Evolutionary conservation across 75 land plant species (phyloP).

Genomic region (Pinus albicaulis): DNA sequence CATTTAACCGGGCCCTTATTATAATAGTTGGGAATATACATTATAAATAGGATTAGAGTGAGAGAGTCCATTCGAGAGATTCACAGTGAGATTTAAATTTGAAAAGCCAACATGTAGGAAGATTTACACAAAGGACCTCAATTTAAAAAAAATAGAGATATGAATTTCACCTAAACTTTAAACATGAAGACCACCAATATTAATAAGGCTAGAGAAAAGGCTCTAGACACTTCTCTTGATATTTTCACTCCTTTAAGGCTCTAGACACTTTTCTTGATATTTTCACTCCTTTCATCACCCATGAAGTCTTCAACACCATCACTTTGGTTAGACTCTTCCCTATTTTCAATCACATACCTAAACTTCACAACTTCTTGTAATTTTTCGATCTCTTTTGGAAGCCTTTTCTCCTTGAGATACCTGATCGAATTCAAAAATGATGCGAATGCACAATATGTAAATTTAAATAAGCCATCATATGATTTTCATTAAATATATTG

Average conservation of each 20-base stretch:
- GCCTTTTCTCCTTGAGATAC: conserved; percentile 73
- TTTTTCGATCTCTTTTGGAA: conserved; percentile 61
- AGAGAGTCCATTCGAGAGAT: too few relatives aligned
- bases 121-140: not conserved
- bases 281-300: conserved; percentile 31
- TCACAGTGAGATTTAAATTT: not conserved
- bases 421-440: conserved; percentile 21
- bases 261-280: conserved; percentile 22
- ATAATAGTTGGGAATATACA: too few relatives aligned
- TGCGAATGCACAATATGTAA: not conserved
- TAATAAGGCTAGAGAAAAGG: conserved; percentile 41
- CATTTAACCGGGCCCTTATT: too few relatives aligned
- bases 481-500: not conserved
- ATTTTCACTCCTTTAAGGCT: too few relatives aligned
- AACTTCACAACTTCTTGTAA: conserved; percentile 35
- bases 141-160: not conserved
- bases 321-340: conserved; percentile 23
- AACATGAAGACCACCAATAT: conserved; percentile 61
- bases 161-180: conserved; percentile 54
- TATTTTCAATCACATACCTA: conserved; percentile 17
- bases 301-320: conserved; percentile 40
- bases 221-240: too few relatives aligned
- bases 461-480: not conserved
- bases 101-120: not conserved
- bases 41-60: too few relatives aligned